Conservation (phyloP, 768 basidiomycete species). For the Leucocoprinus leucothites region DNA sequence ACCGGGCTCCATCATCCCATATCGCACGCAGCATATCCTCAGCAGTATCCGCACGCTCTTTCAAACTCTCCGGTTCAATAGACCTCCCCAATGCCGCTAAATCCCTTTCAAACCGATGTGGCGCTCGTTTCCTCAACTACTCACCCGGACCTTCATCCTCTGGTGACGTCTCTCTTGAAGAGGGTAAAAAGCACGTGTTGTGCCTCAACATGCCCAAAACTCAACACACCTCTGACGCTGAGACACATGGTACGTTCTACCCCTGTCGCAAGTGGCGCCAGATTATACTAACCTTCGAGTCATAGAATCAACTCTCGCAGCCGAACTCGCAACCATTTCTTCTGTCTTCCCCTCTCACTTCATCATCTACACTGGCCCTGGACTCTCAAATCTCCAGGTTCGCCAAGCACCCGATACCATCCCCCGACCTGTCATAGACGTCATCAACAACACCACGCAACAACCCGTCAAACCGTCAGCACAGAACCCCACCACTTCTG, state of each 20-base stretch:
- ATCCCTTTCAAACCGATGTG: constrained; percentile 30
- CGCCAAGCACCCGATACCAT: constrained; percentile 32
- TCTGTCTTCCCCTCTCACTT: constrained; percentile 56
- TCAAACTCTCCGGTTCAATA: constrained; percentile 48
- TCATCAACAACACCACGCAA: constrained; percentile 51
- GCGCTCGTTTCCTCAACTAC: constrained; percentile 40
- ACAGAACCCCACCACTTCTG: not conserved
- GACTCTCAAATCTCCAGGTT: constrained; percentile 24
- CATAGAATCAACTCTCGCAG: constrained; percentile 42
- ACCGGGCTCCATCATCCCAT: constrained; percentile 20
- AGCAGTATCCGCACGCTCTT: constrained; percentile 55
- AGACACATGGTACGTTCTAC: constrained; percentile 50
- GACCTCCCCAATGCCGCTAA: constrained; percentile 36
- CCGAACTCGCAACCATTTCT: constrained; percentile 47
- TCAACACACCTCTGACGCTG: constrained; percentile 39
- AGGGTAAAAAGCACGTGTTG: constrained; percentile 51
- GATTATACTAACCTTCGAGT: constrained; percentile 6
- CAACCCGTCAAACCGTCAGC: not conserved
- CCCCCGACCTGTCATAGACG: not conserved
- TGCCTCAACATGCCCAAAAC: constrained; percentile 53
- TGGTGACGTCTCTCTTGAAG: constrained; percentile 28
- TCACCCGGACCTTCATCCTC: constrained; percentile 29
- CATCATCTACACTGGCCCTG: constrained; percentile 62
- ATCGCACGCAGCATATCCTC: constrained; percentile 45
- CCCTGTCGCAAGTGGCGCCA: not conserved